Evolutionary conservation across 2,329 filamentous ascomycete species (phyloP).

Genomic region (Stromatinia cepivora): DNA sequence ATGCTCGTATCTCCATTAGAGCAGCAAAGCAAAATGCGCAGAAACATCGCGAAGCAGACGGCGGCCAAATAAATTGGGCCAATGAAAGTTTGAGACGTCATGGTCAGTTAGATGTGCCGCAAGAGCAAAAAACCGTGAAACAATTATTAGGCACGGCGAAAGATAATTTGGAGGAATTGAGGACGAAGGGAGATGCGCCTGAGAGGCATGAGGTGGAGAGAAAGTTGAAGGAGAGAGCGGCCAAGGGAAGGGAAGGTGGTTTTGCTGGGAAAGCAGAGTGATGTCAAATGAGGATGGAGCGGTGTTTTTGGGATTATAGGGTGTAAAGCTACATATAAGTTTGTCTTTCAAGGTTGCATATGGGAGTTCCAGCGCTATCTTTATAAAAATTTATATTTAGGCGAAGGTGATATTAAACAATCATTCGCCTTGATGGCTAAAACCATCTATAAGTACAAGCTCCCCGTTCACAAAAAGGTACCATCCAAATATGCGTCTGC

Average conservation of each 20-base stretch:
- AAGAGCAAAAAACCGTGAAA: conserved; percentile 40
- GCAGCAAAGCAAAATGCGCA: conserved; percentile 66
- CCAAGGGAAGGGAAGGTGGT: conserved; percentile 25
- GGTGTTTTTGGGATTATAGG: background rate
- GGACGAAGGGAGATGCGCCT: conserved; percentile 18
- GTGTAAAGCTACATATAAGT: conserved; percentile 1
- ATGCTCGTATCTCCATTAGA: conserved; percentile 64
- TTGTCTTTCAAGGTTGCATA: background rate
- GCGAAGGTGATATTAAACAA: background rate
- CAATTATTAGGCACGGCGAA: conserved; percentile 35
- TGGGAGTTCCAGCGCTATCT: background rate
- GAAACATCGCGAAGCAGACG: conserved; percentile 57
- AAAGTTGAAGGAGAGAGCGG: conserved; percentile 33
- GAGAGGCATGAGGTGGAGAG: conserved; percentile 31
- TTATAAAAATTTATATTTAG: background rate
- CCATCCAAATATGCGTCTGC: conserved; percentile 25
- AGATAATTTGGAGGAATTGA: conserved; percentile 28
- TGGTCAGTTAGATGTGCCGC: conserved; percentile 47
- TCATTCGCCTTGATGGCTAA: conserved; percentile 21
- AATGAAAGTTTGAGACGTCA: conserved; percentile 56
- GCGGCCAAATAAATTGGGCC: conserved; percentile 54
- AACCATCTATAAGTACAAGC: conserved; percentile 29
- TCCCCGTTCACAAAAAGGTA: conserved; percentile 22
- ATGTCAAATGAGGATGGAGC: background rate
- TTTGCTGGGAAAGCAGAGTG: conserved; percentile 10